These are phyloP conservation scores for Gossypium anomalum DNA, from an alignment of 345 rosid species.

Conservation along the genomic window DNA sequence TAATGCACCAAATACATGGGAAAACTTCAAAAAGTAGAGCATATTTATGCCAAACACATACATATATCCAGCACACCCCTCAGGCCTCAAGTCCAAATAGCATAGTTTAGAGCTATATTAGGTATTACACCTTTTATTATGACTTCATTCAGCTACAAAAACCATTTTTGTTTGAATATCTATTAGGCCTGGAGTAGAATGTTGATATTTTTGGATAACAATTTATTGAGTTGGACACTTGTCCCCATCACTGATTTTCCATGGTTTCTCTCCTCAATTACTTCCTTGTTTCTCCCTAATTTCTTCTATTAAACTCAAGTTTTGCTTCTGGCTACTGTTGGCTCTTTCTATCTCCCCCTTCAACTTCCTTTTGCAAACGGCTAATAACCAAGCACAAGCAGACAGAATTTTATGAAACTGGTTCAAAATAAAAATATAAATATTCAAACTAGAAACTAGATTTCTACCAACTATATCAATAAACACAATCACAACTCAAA, in stretches of 20 bases:
- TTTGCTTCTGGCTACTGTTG: background rate
- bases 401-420: background rate
- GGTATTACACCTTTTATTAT: background rate
- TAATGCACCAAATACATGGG: background rate
- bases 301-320: background rate
- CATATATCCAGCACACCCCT: background rate
- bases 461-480: background rate
- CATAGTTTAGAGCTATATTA: background rate
- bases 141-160: background rate
- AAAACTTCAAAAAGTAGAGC: background rate
- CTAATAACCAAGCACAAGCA: background rate
- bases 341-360: background rate
- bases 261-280: background rate
- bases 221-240: background rate
- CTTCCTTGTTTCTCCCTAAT: background rate
- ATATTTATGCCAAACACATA: background rate
- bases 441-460: background rate
- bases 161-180: background rate
- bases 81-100: background rate
- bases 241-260: background rate
- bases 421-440: background rate
- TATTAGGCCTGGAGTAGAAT: background rate
- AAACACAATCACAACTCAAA: background rate
- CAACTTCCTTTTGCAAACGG: background rate
- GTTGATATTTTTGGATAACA: background rate